Conservation (phyloP, 1,284 basidiomycete species). For the Serendipita sp. region DNA sequence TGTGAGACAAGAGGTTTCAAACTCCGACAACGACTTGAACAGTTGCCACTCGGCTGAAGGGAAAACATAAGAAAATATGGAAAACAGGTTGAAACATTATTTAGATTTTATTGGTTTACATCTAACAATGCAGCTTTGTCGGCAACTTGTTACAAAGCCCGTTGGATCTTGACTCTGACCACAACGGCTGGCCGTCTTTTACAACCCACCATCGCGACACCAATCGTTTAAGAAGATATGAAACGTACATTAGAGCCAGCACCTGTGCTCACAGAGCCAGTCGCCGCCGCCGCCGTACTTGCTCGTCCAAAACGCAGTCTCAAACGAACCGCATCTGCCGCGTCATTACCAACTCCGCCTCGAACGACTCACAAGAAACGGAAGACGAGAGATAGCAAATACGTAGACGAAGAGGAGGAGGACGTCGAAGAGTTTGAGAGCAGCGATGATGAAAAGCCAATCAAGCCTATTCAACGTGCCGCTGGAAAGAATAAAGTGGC, state of each 20-base stretch:
- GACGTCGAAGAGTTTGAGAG: background rate
- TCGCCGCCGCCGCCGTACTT: background rate
- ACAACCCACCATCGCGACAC: background rate
- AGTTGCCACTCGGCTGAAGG: no score
- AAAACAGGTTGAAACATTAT: no score
- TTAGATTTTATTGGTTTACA: no score
- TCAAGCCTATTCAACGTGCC: background rate
- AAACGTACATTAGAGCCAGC: background rate
- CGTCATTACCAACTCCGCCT: background rate
- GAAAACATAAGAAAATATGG: no score
- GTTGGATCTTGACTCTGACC: background rate
- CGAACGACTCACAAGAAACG: background rate
- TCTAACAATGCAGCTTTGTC: background rate
- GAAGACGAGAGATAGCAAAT: background rate
- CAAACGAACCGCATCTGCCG: background rate
- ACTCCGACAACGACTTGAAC: no score
- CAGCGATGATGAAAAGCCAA: background rate
- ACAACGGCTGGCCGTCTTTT: constrained; percentile 3
- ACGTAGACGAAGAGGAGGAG: background rate
- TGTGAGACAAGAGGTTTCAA: no score
- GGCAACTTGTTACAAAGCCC: background rate
- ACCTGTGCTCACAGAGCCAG: background rate
- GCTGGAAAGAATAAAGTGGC: background rate
- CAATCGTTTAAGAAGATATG: constrained; percentile 2
- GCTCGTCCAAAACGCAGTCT: background rate